Conservation (phyloP, 2,329 filamentous ascomycete species). For the Gnomoniopsis sp. region DNA sequence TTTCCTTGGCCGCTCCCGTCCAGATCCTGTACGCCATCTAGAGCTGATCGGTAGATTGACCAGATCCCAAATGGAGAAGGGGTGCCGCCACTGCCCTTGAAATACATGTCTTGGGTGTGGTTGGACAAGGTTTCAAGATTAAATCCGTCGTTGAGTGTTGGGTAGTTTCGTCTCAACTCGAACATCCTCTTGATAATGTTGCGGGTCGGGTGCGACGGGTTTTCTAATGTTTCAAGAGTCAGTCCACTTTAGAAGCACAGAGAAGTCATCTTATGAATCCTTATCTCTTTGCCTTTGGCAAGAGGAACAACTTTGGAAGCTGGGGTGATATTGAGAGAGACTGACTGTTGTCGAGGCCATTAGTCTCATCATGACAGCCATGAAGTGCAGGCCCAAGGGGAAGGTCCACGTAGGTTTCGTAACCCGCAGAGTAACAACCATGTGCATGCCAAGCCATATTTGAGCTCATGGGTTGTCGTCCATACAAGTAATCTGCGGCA, state of each 20-base stretch:
- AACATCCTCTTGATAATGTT: conserved; percentile 61
- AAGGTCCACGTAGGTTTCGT: conserved; percentile 47
- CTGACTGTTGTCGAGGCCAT: conserved; percentile 51
- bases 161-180: conserved; percentile 51
- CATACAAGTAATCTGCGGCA: conserved; percentile 56
- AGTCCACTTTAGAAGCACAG: too few relatives aligned
- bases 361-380: conserved; percentile 53
- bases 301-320: too few relatives aligned
- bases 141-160: conserved; percentile 58
- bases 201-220: conserved; percentile 57
- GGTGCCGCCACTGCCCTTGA: conserved; percentile 33
- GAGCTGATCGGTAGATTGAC: conserved; percentile 52
- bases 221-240: conserved; percentile 28
- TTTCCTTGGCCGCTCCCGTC: conserved; percentile 29
- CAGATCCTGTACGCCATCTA: conserved; percentile 48
- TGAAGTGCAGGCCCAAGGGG: conserved; percentile 47
- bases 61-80: conserved; percentile 47
- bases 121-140: conserved; percentile 53
- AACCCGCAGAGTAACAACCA: conserved; percentile 55
- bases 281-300: too few relatives aligned
- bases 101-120: conserved; percentile 33
- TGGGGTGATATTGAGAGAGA: conserved; percentile 58
- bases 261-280: too few relatives aligned
- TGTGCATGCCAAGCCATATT: conserved; percentile 60
- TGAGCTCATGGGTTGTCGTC: conserved; percentile 59